Conservation (phyloP, 495 filamentous ascomycete genomes). For the Penicillium egyptiacum region DNA sequence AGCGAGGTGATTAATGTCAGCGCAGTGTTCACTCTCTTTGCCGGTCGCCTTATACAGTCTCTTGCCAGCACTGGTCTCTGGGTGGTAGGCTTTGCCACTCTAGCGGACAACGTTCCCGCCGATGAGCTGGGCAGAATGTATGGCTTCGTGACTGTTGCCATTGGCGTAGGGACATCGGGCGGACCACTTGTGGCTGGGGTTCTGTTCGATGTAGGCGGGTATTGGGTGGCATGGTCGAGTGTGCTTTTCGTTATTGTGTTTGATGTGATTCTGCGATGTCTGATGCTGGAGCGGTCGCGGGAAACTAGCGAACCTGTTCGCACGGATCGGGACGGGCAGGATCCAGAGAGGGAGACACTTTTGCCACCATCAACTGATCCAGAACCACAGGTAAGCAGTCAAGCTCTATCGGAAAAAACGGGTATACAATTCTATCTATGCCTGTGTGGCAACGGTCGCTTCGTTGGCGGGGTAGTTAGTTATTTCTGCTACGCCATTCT, state of each 20-base stretch:
- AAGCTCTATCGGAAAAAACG: neutral
- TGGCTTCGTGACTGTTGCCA: constrained; percentile 19
- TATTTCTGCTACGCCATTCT: constrained; percentile 20
- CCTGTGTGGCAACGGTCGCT: constrained; percentile 18
- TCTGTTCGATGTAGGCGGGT: constrained; percentile 26
- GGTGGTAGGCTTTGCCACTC: constrained; percentile 26
- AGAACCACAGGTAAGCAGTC: neutral
- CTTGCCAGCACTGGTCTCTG: constrained; percentile 10
- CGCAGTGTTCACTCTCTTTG: constrained; percentile 19
- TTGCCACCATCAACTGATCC: neutral
- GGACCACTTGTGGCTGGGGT: constrained; percentile 28
- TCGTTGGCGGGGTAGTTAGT: constrained; percentile 15
- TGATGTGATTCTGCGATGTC: constrained; percentile 25
- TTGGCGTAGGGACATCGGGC: constrained; percentile 23
- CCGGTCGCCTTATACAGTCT: constrained; percentile 5
- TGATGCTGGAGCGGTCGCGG: constrained; percentile 28
- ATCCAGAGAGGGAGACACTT: constrained; percentile 2
- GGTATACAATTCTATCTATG: constrained; percentile 16
- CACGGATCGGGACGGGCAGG: neutral
- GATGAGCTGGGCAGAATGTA: constrained; percentile 26
- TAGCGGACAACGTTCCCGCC: constrained; percentile 21
- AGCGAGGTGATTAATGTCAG: neutral
- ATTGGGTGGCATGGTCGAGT: constrained; percentile 32
- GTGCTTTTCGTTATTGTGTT: constrained; percentile 21
- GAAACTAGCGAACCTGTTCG: neutral